A percentile compares a stretch with the other conserved stretches of the same genome.
Conservation (phyloP, 1,284 basidiomycete species). For the Irpex sp. region DNA sequence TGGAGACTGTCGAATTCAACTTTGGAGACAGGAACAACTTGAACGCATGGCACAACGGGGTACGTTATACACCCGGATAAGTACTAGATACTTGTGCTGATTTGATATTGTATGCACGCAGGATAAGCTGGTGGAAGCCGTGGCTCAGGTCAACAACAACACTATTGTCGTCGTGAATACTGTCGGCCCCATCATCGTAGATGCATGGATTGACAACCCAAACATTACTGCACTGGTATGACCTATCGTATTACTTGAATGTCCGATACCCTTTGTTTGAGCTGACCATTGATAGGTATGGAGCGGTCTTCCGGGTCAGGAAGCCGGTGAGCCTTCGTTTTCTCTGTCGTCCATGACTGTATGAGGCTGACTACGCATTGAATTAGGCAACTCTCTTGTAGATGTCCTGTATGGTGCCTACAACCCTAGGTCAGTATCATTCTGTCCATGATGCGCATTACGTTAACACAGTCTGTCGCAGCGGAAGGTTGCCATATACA, state of each 20-base stretch:
- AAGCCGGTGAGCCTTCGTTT: conserved; percentile 42
- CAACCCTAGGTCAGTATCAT: conserved; percentile 52
- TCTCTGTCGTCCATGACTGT: neutral
- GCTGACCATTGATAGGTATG: conserved; percentile 19
- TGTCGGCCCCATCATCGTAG: conserved; percentile 45
- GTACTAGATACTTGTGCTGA: neutral
- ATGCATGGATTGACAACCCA: conserved; percentile 43
- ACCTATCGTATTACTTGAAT: too few relatives aligned
- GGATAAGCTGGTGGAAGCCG: conserved; percentile 32
- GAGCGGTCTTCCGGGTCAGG: conserved; percentile 69
- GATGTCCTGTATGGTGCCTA: conserved; percentile 62
- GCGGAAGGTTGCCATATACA: conserved; percentile 43
- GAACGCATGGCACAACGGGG: conserved; percentile 65
- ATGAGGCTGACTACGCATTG: neutral
- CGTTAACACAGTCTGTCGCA: conserved; percentile 8
- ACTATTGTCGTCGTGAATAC: conserved; percentile 54
- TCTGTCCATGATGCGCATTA: neutral
- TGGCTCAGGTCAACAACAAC: conserved; percentile 38
- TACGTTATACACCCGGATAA: conserved; percentile 18
- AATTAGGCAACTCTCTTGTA: conserved; percentile 51
- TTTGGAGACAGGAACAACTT: conserved; percentile 69
- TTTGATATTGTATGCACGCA: conserved; percentile 20
- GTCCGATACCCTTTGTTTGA: too few relatives aligned
- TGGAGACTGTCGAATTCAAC: conserved; percentile 60
- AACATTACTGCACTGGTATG: conserved; percentile 24